Percentiles rank a stretch among this genome's conserved stretches.
Conservation (phyloP, 768 basidiomycete genomes). For the Leccinum uliginosum region DNA sequence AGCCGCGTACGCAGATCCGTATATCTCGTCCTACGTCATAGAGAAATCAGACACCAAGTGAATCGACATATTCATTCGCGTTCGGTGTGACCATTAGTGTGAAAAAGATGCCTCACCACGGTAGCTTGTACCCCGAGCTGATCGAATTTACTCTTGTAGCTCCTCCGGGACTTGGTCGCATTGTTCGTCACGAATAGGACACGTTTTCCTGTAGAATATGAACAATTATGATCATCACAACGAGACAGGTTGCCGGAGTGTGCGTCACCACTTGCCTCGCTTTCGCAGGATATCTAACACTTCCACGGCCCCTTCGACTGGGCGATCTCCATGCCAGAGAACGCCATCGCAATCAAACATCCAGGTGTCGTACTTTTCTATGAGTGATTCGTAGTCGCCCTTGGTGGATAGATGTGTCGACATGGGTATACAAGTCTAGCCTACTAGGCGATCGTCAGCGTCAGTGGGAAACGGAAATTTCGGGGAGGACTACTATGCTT, state of each 20-base stretch:
- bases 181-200: constrained; percentile 97
- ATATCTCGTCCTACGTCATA: constrained; percentile 82
- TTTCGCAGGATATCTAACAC: constrained; percentile 70
- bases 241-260: not conserved
- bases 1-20: constrained; percentile 87
- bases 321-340: constrained; percentile 79
- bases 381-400: constrained; percentile 44
- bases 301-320: constrained; percentile 74
- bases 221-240: not conserved
- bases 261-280: constrained; percentile 49
- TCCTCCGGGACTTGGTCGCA: constrained; percentile 85
- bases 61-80: not conserved
- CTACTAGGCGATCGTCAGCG: not conserved
- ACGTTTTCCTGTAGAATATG: constrained; percentile 54
- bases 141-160: constrained; percentile 90
- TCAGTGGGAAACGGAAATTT: not conserved
- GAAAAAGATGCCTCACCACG: constrained; percentile 53
- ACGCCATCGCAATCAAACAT: constrained; percentile 97
- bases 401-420: constrained; percentile 27
- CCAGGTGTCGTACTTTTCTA: constrained; percentile 85
- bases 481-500: constrained; percentile 17
- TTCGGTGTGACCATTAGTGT: not conserved
- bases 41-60: not conserved
- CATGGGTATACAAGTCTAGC: constrained; percentile 21
- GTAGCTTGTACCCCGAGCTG: constrained; percentile 79